Evolutionary conservation across 2,329 filamentous ascomycete species (phyloP).

Genomic region (Graphiopsis chlorocephala): DNA sequence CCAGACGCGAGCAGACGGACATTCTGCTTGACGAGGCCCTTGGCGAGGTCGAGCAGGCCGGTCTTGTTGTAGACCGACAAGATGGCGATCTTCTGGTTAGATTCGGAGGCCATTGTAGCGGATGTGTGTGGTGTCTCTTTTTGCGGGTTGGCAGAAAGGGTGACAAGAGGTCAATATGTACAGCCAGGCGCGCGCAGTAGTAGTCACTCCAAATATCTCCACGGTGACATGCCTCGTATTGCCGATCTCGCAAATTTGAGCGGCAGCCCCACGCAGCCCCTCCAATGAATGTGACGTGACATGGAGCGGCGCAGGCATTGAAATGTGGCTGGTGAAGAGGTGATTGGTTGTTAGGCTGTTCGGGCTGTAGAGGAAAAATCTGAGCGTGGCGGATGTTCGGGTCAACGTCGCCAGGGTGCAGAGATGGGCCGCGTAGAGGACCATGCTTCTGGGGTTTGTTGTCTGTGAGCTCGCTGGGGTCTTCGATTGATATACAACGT

Average conservation of each 20-base stretch:
- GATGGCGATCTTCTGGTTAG: conserved; percentile 59
- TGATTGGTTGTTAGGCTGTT: neutral
- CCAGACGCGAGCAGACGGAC: conserved; percentile 91
- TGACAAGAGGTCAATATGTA: neutral
- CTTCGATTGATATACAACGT: no score
- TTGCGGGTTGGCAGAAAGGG: neutral
- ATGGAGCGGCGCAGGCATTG: neutral
- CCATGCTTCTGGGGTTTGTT: neutral
- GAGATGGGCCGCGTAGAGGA: neutral
- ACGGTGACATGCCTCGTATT: neutral
- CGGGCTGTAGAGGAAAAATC: neutral
- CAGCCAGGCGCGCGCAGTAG: neutral
- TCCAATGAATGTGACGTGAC: conserved; percentile 8
- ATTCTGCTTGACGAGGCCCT: conserved; percentile 84
- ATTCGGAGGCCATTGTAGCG: conserved; percentile 24
- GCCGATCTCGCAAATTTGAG: conserved; percentile 16
- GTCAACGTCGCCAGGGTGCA: neutral
- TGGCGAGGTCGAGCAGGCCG: conserved; percentile 85
- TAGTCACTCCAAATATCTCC: conserved; percentile 1
- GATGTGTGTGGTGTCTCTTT: neutral
- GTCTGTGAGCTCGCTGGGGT: neutral
- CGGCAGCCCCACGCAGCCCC: conserved; percentile 9
- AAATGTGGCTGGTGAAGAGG: neutral
- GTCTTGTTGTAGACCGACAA: conserved; percentile 99
- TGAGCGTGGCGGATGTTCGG: conserved; percentile 3